These are phyloP conservation scores for Aspergillus sp. DNA, from an alignment of 2,329 filamentous ascomycete genomes.

Conservation along the genomic window DNA sequence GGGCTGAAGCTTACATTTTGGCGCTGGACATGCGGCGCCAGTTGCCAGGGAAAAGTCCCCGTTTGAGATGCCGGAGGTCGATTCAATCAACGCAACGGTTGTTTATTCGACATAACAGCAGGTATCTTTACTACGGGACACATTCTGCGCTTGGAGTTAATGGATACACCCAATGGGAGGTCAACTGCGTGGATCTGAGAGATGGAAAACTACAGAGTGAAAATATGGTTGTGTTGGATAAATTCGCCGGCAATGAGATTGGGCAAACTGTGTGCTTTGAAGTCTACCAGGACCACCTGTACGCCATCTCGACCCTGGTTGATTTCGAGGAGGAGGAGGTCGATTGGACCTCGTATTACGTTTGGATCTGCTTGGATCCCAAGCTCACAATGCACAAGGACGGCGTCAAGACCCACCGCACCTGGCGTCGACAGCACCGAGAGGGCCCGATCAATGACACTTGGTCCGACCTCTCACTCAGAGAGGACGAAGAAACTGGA, in stretches of 20 bases:
- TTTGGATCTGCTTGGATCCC: conserved; percentile 64
- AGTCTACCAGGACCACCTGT: conserved; percentile 65
- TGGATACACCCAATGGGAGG: conserved; percentile 62
- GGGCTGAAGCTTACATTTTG: conserved; percentile 53
- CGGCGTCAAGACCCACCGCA: conserved; percentile 48
- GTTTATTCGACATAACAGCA: conserved; percentile 65
- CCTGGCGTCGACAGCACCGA: conserved; percentile 66
- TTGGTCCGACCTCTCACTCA: conserved; percentile 67
- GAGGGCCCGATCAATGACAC: conserved; percentile 73
- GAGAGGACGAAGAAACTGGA: conserved; percentile 59
- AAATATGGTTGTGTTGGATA: conserved; percentile 53
- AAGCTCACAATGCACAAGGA: conserved; percentile 33
- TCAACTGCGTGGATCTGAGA: conserved; percentile 55
- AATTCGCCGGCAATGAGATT: conserved; percentile 64
- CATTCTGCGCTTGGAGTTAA: conserved; percentile 56
- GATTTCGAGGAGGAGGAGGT: conserved; percentile 62
- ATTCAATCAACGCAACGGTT: conserved; percentile 55
- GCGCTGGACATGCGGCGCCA: conserved; percentile 45
- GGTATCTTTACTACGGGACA: conserved; percentile 66
- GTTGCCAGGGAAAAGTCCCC: conserved; percentile 22
- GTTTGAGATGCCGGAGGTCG: conserved; percentile 43
- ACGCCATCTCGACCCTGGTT: conserved; percentile 67
- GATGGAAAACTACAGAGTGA: conserved; percentile 41
- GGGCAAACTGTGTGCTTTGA: conserved; percentile 71
- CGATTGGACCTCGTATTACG: conserved; percentile 69